Percentiles rank a stretch among this genome's conserved stretches.
These are phyloP conservation scores for Phascolomyces articulosus DNA, from an alignment of 371 early-diverging fungal species.

Conservation along the genomic window DNA sequence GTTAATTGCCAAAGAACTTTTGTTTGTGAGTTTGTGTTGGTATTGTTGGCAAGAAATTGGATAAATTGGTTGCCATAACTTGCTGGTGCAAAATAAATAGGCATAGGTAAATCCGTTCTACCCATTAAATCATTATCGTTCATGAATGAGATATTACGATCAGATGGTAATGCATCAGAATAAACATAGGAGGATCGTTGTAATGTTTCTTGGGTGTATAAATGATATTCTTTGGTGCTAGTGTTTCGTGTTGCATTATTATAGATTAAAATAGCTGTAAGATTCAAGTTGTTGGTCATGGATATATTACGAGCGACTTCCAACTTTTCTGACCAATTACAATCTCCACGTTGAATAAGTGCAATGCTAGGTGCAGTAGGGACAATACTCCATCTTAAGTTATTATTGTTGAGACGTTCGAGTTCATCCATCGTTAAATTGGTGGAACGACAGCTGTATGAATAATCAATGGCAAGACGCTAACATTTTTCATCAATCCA, in stretches of 20 bases:
- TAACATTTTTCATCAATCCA: no score
- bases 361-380: constrained; percentile 22
- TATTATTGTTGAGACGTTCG: constrained; percentile 11
- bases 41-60: not conserved
- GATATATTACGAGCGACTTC: constrained; percentile 24
- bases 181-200: not conserved
- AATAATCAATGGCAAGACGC: constrained; percentile 16
- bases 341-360: constrained; percentile 32
- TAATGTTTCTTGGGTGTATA: not conserved
- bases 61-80: constrained; percentile 18
- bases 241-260: constrained; percentile 32
- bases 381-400: not conserved
- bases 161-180: not conserved
- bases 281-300: constrained; percentile 15
- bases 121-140: constrained; percentile 30
- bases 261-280: constrained; percentile 34
- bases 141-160: constrained; percentile 35
- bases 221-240: not conserved
- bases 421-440: constrained; percentile 11
- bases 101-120: constrained; percentile 18
- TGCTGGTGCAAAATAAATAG: constrained; percentile 34
- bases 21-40: not conserved
- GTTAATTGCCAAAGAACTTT: constrained; percentile 1
- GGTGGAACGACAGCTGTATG: constrained; percentile 8
- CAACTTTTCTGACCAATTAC: constrained; percentile 41